Conservation (phyloP, 768 basidiomycete genomes). For the Russula olivacea region DNA sequence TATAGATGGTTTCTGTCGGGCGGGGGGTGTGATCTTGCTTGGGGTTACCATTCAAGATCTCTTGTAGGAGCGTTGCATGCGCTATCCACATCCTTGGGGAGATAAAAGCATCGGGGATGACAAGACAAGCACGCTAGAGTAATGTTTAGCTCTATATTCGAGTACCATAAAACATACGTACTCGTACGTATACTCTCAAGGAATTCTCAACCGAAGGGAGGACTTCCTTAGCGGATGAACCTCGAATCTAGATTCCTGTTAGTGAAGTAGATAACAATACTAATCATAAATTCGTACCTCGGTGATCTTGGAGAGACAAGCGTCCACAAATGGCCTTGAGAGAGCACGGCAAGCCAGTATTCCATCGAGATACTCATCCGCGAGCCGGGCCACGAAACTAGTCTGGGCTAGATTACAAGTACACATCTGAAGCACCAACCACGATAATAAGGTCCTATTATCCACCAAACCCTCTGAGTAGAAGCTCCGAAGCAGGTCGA, state of each 20-base stretch:
- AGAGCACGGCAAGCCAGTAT: constrained; percentile 63
- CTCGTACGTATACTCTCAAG: constrained; percentile 57
- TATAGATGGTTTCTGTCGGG: constrained; percentile 33
- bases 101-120: constrained; percentile 68
- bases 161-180: constrained; percentile 29
- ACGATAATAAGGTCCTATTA: constrained; percentile 65
- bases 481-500: constrained; percentile 66
- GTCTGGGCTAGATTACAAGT: constrained; percentile 77
- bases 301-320: constrained; percentile 55
- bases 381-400: constrained; percentile 67
- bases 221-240: constrained; percentile 49
- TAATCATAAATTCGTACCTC: constrained; percentile 42
- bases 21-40: constrained; percentile 28
- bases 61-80: constrained; percentile 44
- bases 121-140: constrained; percentile 58
- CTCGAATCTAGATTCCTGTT: constrained; percentile 41
- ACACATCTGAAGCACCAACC: constrained; percentile 75
- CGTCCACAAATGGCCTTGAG: constrained; percentile 63
- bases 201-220: constrained; percentile 48
- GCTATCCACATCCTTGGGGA: constrained; percentile 62
- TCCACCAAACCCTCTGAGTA: constrained; percentile 80
- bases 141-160: neutral
- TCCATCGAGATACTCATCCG: constrained; percentile 73
- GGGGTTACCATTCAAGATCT: constrained; percentile 43
- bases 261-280: neutral